Evolutionary conservation across 1,139 yeast species (phyloP).

Genomic region (Lodderomyces orthopsilosis): DNA sequence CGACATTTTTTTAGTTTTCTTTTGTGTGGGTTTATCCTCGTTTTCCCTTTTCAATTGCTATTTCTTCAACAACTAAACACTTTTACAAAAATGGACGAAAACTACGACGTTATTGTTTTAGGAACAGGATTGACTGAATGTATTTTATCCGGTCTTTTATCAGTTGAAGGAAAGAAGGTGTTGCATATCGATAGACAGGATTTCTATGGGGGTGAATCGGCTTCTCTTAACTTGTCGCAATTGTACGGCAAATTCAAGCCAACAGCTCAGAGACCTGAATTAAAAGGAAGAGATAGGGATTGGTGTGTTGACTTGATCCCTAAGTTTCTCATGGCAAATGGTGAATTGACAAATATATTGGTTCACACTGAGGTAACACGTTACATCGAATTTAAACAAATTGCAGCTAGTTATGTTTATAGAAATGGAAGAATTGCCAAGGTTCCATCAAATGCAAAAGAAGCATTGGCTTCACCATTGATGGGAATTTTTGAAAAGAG

Average conservation of each 20-base stretch:
- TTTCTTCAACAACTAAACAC: background rate
- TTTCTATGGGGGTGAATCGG: conserved; percentile 87
- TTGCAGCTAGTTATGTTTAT: conserved; percentile 91
- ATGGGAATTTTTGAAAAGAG: conserved; percentile 97
- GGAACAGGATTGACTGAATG: conserved; percentile 93
- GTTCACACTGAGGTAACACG: conserved; percentile 95
- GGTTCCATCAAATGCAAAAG: conserved; percentile 89
- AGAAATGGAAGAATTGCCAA: conserved; percentile 89
- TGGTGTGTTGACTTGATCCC: conserved; percentile 98
- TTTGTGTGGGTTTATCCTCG: too few relatives aligned
- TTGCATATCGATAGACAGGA: conserved; percentile 95
- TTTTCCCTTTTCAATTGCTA: background rate
- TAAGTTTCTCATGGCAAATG: conserved; percentile 95
- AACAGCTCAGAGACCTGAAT: conserved; percentile 62
- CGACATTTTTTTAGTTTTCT: conserved; percentile 1
- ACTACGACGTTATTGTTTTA: conserved; percentile 69
- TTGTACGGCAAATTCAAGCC: conserved; percentile 73
- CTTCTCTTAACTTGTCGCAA: conserved; percentile 61
- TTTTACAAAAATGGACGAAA: conserved; percentile 72
- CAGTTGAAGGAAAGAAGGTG: conserved; percentile 90
- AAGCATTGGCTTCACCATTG: conserved; percentile 86
- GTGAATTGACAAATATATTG: conserved; percentile 92
- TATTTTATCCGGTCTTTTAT: conserved; percentile 85
- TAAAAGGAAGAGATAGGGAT: conserved; percentile 88
- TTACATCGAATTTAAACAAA: conserved; percentile 93